Base-by-base conservation (phyloP, 208 protist species). In the Angomonas ambiguus region DNA sequence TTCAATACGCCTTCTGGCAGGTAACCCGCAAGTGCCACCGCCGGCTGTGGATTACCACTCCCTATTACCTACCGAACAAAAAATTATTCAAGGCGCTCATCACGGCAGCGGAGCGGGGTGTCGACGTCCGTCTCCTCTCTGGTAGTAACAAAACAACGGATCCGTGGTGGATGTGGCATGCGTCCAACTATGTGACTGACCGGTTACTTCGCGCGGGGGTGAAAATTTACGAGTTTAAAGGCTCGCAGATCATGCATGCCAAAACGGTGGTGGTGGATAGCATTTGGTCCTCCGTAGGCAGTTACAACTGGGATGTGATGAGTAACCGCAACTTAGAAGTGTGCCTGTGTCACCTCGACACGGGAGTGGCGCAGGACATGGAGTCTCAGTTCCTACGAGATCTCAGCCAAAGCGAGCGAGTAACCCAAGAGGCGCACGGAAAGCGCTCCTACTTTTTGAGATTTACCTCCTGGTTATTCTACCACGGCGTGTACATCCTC, bases 271-370 rank as follows among this genome's bases (percentile, higher is more conserved):
- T 95, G 1, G 89, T 90, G n/a, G 94, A 97, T 70, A 93, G 90
- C 57, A 80, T 94, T 58, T 97, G 85, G 87, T 84, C 76, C 53
- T 94, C 82, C 6, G 79, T 97, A 24, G 94, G 94, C 28, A 94
- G 83, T 71, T 97, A 94, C 76, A 97, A 97, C 70, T 92, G 91
- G 79, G 94, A 97, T 59, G 72, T 92, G 59, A 90, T 97, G 85
- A 94, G 87, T 72, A 94, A 97, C 74, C 91, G 89, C 38, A 94
- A 95, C 71, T 72, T 97, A 55, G 89, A 97, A 69, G 84, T 94
- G 51, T 94, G 88, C 60, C 45, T 96, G 6, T 91, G 83, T 66
- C 80, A 91, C 60, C 67, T 94, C 8, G 80, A 87, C 60, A 59
- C 76, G 16, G 76, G 65, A 2, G 27, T 93, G 22, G 91, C 91